A percentile compares a stretch with the other conserved stretches of the same genome.
These are phyloP conservation scores for Zygotorulaspora danielsina DNA, from an alignment of 805 yeast genomes.

Conservation along the genomic window DNA sequence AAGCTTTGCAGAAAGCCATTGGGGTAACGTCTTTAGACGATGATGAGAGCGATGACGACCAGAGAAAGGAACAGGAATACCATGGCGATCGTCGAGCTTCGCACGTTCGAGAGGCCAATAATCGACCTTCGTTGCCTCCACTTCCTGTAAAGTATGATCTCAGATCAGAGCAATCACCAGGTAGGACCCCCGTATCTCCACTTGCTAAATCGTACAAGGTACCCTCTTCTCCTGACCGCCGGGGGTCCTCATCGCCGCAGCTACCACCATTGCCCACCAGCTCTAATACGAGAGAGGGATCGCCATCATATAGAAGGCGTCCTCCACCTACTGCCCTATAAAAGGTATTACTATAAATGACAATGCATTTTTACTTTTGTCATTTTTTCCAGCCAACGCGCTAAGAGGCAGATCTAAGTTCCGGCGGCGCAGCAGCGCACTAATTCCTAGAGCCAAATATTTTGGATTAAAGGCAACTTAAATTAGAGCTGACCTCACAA, in stretches of 20 bases:
- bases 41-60: constrained; percentile 12
- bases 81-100: constrained; percentile 5
- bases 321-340: constrained; percentile 11
- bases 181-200: constrained; percentile 12
- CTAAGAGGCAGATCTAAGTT: too few species aligned
- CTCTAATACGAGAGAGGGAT: constrained; percentile 9
- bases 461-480: too few species aligned
- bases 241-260: constrained; percentile 6
- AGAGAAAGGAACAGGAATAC: constrained; percentile 2
- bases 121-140: constrained; percentile 28
- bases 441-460: too few species aligned
- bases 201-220: constrained; percentile 10
- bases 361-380: too few species aligned
- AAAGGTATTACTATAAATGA: background rate
- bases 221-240: background rate
- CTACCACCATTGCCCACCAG: constrained; percentile 16
- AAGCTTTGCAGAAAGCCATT: constrained; percentile 37
- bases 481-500: background rate
- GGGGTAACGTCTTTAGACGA: constrained; percentile 26
- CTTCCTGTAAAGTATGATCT: constrained; percentile 16
- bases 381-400: too few species aligned
- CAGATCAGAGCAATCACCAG: constrained; percentile 5
- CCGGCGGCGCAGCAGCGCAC: too few species aligned
- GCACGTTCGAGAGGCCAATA: constrained; percentile 7
- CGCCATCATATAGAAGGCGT: constrained; percentile 17